These are phyloP conservation scores for Artemisia tridentata DNA, from an alignment of 129 eudicot genomes.

Conservation along the genomic window DNA sequence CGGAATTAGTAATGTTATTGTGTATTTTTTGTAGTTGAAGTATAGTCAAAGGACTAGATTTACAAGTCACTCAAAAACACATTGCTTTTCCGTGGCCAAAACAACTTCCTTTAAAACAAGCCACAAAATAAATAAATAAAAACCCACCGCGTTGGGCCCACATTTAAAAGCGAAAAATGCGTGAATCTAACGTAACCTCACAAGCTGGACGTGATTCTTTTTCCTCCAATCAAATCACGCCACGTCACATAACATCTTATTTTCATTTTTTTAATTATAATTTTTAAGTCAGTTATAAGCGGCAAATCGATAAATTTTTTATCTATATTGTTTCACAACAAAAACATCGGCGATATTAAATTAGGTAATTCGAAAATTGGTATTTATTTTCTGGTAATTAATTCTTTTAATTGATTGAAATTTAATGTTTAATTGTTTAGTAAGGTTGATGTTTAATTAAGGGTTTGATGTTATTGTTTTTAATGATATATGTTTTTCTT, in stretches of 20 bases:
- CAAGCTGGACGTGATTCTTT: slow-evolving; percentile 32
- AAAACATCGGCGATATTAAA: slow-evolving; percentile 24
- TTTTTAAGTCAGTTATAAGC: slow-evolving; percentile 36
- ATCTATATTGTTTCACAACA: background rate
- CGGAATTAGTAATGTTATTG: too few species aligned
- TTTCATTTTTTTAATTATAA: background rate
- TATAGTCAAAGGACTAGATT: too few species aligned
- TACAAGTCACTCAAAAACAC: too few species aligned
- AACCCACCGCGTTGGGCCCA: slow-evolving; percentile 6
- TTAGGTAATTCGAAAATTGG: slow-evolving; percentile 26
- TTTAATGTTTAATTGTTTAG: background rate
- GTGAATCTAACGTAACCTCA: slow-evolving; percentile 22
- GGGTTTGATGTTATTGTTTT: slow-evolving; percentile 17
- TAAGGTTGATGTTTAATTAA: slow-evolving; percentile 12
- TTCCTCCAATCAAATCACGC: slow-evolving; percentile 32
- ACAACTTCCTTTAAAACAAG: too few species aligned
- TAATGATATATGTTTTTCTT: background rate
- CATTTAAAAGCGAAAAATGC: background rate
- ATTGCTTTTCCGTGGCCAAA: too few species aligned
- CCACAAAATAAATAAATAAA: slow-evolving; percentile 9
- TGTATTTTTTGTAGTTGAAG: too few species aligned
- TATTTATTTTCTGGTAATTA: background rate
- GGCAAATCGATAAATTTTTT: slow-evolving; percentile 34
- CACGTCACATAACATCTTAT: slow-evolving; percentile 31
- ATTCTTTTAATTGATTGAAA: background rate